Base-by-base conservation (phyloP, 148 eudicot species). In the Rhododendron kiyosumense region DNA sequence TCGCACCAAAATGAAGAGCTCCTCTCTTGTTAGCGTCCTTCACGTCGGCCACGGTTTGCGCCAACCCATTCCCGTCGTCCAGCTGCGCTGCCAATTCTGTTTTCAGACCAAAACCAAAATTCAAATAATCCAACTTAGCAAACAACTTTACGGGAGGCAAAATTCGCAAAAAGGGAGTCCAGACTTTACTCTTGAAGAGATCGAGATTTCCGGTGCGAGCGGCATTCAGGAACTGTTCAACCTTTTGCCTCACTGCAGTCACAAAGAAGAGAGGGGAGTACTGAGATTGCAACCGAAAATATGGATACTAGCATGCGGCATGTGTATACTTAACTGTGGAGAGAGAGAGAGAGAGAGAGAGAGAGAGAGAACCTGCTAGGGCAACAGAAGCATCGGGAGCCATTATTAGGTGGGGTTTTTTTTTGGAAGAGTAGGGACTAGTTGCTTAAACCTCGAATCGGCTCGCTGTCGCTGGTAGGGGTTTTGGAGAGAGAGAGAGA, bases 21-120 rank as follows among this genome's bases (percentile, higher is more conserved):
- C 98, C 95, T 85, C 99, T 90, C 85, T 94, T 95, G 85, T 97
- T 97, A 1, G 94, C 99, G 86, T 97, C 99, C 89, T 95, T 97
- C 61, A 95, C 92, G 85, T 87, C 93, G 45, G 89, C 94, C 85
- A 97, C 94, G 2, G 99, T 93, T 48, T 92, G 92, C 32, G 93
- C 78, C 86, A 95, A 69, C n/a, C 98, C 98, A 88, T 93, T 94
- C 48, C 99, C 98, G 48, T 93, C 95, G 88, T 95, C 99, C 51
- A 95, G 88, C 81, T 93, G 89, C 51, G 89, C 90, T 41, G 95
- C 95, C 83, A 91, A 86, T 28, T 93, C 99, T 97, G 38, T 14
- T 75, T 83, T 54, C 84, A 54, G 24, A 51, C 22, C 43, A 61
- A 59, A 83, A 77, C 1, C 13, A 61, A 28, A 34, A 86, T 9